Evolutionary conservation across 2,329 filamentous ascomycete species (phyloP).

Genomic region (Sclerotinia minor): DNA sequence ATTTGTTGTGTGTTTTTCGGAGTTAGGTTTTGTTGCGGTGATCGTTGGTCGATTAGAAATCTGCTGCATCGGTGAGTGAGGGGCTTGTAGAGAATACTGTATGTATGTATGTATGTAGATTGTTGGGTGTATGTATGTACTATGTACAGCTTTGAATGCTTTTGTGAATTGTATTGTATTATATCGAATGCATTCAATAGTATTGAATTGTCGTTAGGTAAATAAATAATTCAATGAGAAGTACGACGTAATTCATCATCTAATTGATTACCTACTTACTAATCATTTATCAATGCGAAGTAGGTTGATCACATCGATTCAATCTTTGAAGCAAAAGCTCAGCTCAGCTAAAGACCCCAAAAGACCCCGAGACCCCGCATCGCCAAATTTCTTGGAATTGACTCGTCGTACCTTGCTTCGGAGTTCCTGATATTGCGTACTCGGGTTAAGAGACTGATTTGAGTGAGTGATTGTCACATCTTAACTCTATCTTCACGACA

Average conservation of each 20-base stretch:
- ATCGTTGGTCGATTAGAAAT: constrained; percentile 7
- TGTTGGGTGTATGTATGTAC: too few species aligned
- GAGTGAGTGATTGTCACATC: background rate
- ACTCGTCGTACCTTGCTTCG: constrained; percentile 5
- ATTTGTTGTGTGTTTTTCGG: background rate
- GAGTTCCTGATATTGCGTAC: background rate
- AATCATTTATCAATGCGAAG: too few species aligned
- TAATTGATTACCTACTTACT: too few species aligned
- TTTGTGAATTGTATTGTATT: too few species aligned
- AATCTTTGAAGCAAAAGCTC: too few species aligned
- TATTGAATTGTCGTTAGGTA: too few species aligned
- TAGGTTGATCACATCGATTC: too few species aligned
- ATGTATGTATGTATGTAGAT: background rate
- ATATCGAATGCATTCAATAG: background rate
- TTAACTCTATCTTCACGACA: background rate
- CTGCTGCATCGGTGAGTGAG: background rate
- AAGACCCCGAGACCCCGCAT: constrained; percentile 2
- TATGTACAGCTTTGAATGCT: background rate
- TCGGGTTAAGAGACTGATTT: constrained; percentile 6
- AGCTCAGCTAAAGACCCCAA: background rate
- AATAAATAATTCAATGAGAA: too few species aligned
- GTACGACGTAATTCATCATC: too few species aligned
- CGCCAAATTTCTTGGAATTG: constrained; percentile 2
- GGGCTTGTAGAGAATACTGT: background rate
- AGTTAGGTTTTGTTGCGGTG: background rate